A percentile compares a stretch with the other conserved stretches of the same genome.
Conservation (phyloP, 306 rosid genomes). For the Pyrus pyrifolia region DNA sequence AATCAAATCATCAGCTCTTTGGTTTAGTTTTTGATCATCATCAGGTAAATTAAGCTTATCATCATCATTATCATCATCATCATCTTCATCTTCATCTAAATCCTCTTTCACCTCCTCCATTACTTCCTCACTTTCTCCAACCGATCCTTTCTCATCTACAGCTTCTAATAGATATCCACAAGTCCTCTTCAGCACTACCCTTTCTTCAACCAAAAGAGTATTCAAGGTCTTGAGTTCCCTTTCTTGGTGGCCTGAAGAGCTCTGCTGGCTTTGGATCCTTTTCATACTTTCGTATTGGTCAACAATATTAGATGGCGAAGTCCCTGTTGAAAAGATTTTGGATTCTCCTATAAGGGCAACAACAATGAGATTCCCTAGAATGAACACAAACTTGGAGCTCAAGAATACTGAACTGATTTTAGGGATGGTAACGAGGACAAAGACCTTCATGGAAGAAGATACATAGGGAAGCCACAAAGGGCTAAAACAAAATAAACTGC, state of each 20-base stretch:
- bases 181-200: background rate
- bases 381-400: conserved; percentile 38
- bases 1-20: conserved; percentile 83
- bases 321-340: conserved; percentile 35
- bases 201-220: conserved; percentile 16
- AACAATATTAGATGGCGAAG: conserved; percentile 30
- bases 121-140: conserved; percentile 11
- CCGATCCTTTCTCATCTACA: conserved; percentile 3
- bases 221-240: background rate
- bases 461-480: conserved; percentile 31
- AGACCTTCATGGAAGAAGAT: conserved; percentile 17
- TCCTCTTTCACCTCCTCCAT: background rate
- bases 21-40: conserved; percentile 43
- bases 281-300: conserved; percentile 37
- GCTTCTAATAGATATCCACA: conserved; percentile 17
- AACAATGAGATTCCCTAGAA: conserved; percentile 42
- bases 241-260: conserved; percentile 12
- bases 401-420: conserved; percentile 13
- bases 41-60: conserved; percentile 3
- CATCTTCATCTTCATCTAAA: conserved; percentile 10
- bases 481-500: conserved; percentile 18
- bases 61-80: background rate
- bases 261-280: conserved; percentile 15
- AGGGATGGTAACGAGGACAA: conserved; percentile 14
- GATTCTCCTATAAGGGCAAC: conserved; percentile 40